A percentile compares a stretch with the other conserved stretches of the same genome.
These are phyloP conservation scores for Dissophora globulifera DNA, from an alignment of 192 early-diverging fungal genomes.

Conservation along the genomic window DNA sequence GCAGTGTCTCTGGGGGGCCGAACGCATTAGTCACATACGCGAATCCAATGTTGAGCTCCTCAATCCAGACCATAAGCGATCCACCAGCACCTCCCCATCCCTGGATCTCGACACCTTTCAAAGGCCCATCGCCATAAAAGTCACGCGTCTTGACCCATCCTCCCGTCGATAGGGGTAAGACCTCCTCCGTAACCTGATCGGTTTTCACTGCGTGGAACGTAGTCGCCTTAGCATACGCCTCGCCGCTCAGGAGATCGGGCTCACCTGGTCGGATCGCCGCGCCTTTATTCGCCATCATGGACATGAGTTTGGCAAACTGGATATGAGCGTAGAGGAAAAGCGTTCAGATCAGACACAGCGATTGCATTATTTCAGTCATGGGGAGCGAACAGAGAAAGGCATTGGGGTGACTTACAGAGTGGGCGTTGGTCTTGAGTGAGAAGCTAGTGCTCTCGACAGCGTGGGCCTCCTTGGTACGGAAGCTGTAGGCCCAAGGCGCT, in stretches of 20 bases:
- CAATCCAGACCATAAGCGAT: conserved; percentile 64
- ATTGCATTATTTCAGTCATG: not conserved
- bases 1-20: conserved; percentile 37
- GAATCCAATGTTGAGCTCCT: conserved; percentile 65
- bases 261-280: conserved; percentile 34
- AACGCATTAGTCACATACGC: conserved; percentile 69
- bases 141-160: conserved; percentile 43
- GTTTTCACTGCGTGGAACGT: conserved; percentile 8
- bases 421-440: conserved; percentile 47
- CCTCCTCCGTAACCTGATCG: conserved; percentile 23
- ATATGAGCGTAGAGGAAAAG: not conserved
- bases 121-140: conserved; percentile 22
- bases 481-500: not conserved
- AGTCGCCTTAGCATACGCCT: conserved; percentile 33
- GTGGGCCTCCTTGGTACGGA: conserved; percentile 40
- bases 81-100: conserved; percentile 79
- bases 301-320: conserved; percentile 39
- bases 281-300: conserved; percentile 54
- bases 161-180: conserved; percentile 55
- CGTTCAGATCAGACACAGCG: not conserved
- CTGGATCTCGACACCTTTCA: conserved; percentile 50
- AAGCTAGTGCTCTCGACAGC: conserved; percentile 36
- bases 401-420: conserved; percentile 31
- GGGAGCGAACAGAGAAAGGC: not conserved
- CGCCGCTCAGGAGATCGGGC: conserved; percentile 20